These are phyloP conservation scores for Panaeolus cyanescens DNA, from an alignment of 768 basidiomycete genomes.

Conservation along the genomic window DNA sequence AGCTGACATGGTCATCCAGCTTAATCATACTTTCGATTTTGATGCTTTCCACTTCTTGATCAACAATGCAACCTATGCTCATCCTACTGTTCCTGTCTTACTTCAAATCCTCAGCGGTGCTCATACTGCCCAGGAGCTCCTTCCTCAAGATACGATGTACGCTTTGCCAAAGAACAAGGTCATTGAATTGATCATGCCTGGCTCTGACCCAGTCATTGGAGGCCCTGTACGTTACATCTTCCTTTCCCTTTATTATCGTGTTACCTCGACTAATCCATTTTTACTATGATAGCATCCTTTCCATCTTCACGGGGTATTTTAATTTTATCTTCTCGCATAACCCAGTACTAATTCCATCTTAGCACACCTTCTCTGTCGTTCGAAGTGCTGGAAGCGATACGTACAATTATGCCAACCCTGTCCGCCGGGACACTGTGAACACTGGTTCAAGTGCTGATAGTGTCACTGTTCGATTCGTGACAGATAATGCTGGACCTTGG, in stretches of 20 bases:
- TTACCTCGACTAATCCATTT: background rate
- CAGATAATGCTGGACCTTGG: constrained; percentile 71
- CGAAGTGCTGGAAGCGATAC: constrained; percentile 32
- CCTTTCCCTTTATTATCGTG: background rate
- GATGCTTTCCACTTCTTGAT: constrained; percentile 12
- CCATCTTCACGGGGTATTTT: constrained; percentile 42
- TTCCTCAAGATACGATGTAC: constrained; percentile 42
- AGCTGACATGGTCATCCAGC: constrained; percentile 32
- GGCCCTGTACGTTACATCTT: constrained; percentile 15
- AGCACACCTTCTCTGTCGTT: constrained; percentile 41
- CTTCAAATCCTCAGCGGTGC: constrained; percentile 53
- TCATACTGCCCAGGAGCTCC: constrained; percentile 36
- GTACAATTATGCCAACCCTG: constrained; percentile 50
- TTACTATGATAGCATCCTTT: constrained; percentile 38
- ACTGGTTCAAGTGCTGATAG: constrained; percentile 40
- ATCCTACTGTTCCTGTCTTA: constrained; percentile 47
- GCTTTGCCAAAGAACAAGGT: constrained; percentile 45
- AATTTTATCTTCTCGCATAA: background rate
- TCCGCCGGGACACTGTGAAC: constrained; percentile 52
- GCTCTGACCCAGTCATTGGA: constrained; percentile 21
- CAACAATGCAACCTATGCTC: constrained; percentile 22
- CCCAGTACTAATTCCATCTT: constrained; percentile 13
- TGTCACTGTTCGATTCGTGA: constrained; percentile 59
- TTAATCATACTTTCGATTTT: constrained; percentile 18
- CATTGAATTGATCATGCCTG: constrained; percentile 49